Conservation (phyloP, 257 asterid genomes). For the Nicotiana benthamiana region DNA sequence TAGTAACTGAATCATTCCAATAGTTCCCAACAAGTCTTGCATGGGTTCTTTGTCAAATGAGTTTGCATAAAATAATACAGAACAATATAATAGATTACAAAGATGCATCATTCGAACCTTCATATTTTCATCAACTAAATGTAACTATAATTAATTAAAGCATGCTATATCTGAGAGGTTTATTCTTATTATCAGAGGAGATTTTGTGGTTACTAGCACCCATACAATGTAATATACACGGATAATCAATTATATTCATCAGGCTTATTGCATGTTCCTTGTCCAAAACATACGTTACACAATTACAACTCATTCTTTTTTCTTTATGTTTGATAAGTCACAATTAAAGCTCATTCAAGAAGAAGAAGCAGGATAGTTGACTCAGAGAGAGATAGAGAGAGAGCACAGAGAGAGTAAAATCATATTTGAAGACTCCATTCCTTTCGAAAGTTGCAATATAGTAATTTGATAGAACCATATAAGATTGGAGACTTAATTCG, state of each 20-base stretch:
- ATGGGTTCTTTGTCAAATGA: too few relatives aligned
- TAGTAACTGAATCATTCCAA: too few relatives aligned
- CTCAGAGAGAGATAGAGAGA: not conserved
- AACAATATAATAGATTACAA: not conserved
- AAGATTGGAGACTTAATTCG: too few relatives aligned
- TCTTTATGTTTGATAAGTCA: not conserved
- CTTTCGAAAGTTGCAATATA: not conserved
- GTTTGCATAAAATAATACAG: too few relatives aligned
- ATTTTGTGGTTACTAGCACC: not conserved
- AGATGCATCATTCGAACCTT: not conserved
- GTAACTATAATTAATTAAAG: not conserved
- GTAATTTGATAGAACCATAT: not conserved
- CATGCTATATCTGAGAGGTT: not conserved
- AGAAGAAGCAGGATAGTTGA: not conserved
- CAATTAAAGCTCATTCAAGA: not conserved
- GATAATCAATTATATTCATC: not conserved
- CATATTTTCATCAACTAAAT: not conserved
- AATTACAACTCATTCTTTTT: not conserved
- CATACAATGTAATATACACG: not conserved
- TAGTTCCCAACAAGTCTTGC: too few relatives aligned
- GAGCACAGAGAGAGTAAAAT: not conserved
- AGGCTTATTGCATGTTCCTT: not conserved
- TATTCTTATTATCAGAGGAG: not conserved
- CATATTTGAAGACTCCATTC: not conserved
- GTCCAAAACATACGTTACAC: not conserved